These are phyloP conservation scores for Neofusicoccum laricinum DNA, from an alignment of 2,329 filamentous ascomycete genomes.

Conservation along the genomic window DNA sequence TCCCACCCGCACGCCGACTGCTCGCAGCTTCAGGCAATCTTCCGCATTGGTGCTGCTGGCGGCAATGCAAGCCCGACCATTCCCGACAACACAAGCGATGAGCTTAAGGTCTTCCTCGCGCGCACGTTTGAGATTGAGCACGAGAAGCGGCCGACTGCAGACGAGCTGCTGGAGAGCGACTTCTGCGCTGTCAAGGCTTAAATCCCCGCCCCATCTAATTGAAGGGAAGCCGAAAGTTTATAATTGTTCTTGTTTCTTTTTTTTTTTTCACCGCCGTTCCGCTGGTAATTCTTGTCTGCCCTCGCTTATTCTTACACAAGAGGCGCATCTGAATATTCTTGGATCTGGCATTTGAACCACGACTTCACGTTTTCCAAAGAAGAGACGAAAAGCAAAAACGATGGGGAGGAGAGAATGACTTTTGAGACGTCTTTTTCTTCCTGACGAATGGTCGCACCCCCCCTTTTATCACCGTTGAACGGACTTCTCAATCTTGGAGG, in stretches of 20 bases:
- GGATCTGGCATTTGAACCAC: slow-evolving; percentile 5
- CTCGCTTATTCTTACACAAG: background rate
- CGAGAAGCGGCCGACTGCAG: slow-evolving; percentile 84
- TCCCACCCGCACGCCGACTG: slow-evolving; percentile 95
- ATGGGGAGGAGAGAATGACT: background rate
- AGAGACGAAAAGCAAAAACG: slow-evolving; percentile 10
- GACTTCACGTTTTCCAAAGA: slow-evolving; percentile 9
- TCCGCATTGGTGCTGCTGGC: slow-evolving; percentile 80
- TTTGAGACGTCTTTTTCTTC: slow-evolving; percentile 7
- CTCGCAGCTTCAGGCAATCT: slow-evolving; percentile 95
- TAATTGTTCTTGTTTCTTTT: background rate
- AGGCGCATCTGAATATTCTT: background rate
- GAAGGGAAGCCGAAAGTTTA: background rate
- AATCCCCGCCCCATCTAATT: background rate
- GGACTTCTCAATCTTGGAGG: background rate
- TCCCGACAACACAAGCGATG: slow-evolving; percentile 79
- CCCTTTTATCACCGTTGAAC: background rate
- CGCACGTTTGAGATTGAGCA: slow-evolving; percentile 96
- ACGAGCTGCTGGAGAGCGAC: slow-evolving; percentile 79
- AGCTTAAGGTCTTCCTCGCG: slow-evolving; percentile 77
- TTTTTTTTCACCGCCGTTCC: background rate
- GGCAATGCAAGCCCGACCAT: slow-evolving; percentile 83
- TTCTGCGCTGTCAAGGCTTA: slow-evolving; percentile 74
- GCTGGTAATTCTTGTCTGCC: background rate
- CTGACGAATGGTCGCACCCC: slow-evolving; percentile 1